Base-by-base conservation (phyloP, 495 filamentous ascomycete genomes). In the Chaetomium cochliodes region DNA sequence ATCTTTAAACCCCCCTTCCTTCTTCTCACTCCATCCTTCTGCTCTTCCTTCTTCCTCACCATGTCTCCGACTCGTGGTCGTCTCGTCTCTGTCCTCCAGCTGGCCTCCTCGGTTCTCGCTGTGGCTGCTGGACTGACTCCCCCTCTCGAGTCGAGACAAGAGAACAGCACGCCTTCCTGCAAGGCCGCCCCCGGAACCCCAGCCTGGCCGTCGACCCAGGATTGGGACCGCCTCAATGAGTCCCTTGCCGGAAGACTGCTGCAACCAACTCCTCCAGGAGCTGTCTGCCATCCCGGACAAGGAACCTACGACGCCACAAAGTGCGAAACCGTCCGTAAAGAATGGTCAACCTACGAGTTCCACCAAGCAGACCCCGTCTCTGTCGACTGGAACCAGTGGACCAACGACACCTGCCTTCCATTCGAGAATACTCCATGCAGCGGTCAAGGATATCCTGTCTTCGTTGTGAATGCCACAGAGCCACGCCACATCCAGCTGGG, bases 261-360 rank as follows among this genome's bases (percentile, higher is more conserved):
- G 62, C 72, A 69, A 22, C 81, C 81, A 28, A 44, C 74, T 58
- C 84, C 87, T 55, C 77, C 83, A 20, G 86, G 79, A 65, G 78
- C 79, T 61, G 73, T 83, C 55, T 89, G 86, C 70, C 86, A 89
- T 70, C 66, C 72, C 44, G 67, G 58, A 73, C 68, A 76, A 64
- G 58, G 72, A 42, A 61, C 71, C 54, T 75, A 73, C 70, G 66
- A 76, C 69, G 55, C 72, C 60, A 59, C 66, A 52, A 58, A 73
- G 33, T 82, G 80, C 64, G 55, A 71, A 37, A 20, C 42, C 42
- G 70, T 80, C 66, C 62, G 65, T 37, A 42, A 64, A 47, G 70
- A 39, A 54, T 80, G 78, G 76, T 30, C 59, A 4, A 77, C 70
- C 58, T 76, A 71, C 51, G 70, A 70, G 37, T 78, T 78, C 64